Evolutionary conservation across 2,329 filamentous ascomycete genomes (phyloP), one percentile per base, ranked within the genome.

Genomic region (Thelonectria blattea): DNA sequence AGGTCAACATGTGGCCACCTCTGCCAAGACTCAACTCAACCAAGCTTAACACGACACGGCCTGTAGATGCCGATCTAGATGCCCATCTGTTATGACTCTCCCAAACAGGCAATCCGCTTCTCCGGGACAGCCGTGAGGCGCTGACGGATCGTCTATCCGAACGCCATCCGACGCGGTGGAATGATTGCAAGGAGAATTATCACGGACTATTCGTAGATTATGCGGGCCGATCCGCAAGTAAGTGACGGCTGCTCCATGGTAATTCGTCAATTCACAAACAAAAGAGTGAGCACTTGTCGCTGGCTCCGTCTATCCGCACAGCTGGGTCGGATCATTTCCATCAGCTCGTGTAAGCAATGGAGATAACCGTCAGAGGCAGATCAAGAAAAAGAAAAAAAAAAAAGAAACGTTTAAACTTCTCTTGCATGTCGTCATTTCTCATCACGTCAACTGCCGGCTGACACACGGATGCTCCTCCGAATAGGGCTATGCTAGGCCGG

Each of bases 141-240:
- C 8, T 7, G 9, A 10, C 42, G 6, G 22, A 24, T 24, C 17
- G 9, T 20, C 41, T 43, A 15, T 24, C 18, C 42, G 8, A 22
- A 14, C 20, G 14, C 10, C 42, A 46, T 17, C 41, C 5, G 10
- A 24, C 15, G 46, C 46, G 43, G 52, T 32, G 32, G 42, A 10
- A 27, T 9, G 27, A 3, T 17, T 9, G n/a, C 2, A 46, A 22
- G 42, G 39, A 57, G 18, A 57, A 49, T 45, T 45, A 22, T 11
- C 10, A 22, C 2, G 6, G 22, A 6, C 22, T 30, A n/a, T n/a
- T n/a, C n/a, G n/a, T n/a, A 30, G 27, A 30, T 30, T n/a, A 30
- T 30, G 42, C 59, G 50, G 59, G 50, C 45, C 54, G 59, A 47
- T 15, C 59, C 50, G 54, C 11, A n/a, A 5, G 53, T 30, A 43